Base-by-base conservation (phyloP, 2,329 filamentous ascomycete species). In the Cytospora paraplurivora region DNA sequence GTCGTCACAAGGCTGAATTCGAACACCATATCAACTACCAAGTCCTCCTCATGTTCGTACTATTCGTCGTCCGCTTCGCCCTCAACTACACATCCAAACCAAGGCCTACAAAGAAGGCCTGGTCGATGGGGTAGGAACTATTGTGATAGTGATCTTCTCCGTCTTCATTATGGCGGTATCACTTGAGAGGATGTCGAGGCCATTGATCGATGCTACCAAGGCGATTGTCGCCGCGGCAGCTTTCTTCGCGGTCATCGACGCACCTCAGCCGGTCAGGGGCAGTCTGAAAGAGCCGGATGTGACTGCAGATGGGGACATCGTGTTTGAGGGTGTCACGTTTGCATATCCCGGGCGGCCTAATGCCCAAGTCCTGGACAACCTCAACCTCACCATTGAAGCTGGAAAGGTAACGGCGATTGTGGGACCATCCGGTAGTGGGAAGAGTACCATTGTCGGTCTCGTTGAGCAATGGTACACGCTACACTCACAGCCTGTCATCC, bases 341-440 rank as follows among this genome's bases (percentile, higher is more conserved):
- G 84, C 88, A 1, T 93, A 93, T 69, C 90, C 90, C 0, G 85
- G 78, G 56, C 80, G 88, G 13, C 85, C 86, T 0, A 81, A 87
- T 63, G 82, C 88, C 65, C 85, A 85, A 69, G 84, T 91, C 0
- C 74, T 91, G 1, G 81, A 89, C 68, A 76, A 80, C 3, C 73
- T 91, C 3, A 80, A 82, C 68, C 74, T 91, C 10, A 77, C 73
- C 0, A 84, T 92, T 62, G 79, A 84, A 64, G 80, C 84, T 8
- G 87, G 88, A 21, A 89, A 90, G 70, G 82, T 88, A 2, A 91
- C 88, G 0, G 90, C 90, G 2, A 88, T 93, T 19, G 89, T 93
- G 21, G 90, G 90, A 0, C 84, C 88, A 0, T 90, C 87, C 2
- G 90, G 90, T 0, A 87, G 84, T 5, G 90, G 90, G 0, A 93